Base-by-base conservation (phyloP, 2,329 filamentous ascomycete genomes). In the Knufia petricola region DNA sequence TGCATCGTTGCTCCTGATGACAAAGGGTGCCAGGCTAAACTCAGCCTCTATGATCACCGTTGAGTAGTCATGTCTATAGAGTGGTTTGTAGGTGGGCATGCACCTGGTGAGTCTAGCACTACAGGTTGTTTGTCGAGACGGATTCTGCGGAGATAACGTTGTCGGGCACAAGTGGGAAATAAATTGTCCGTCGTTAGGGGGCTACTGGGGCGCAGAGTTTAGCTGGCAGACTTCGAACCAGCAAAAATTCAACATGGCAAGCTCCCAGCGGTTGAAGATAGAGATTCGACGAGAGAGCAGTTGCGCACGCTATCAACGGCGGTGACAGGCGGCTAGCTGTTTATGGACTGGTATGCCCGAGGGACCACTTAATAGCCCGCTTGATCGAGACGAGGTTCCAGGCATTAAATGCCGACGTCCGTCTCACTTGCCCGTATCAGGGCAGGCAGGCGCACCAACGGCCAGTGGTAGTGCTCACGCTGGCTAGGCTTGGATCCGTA, bases 331-430 rank as follows among this genome's bases (percentile, higher is more conserved):
- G 20, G 20, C 26, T 46, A 39, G 21, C 44, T 28, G 2, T 21
- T 38, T 38, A 20, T 8, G 23, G 44, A n/a, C 23, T 47, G 34
- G 44, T 23, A 39, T 28, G 44, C 32, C 44, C 23, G 44, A 38
- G 19, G 34, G 28, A 28, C 44, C 44, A 39, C 32, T 38, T 19
- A n/a, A n/a, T n/a, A 19, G 23, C 12, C 19, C 10, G 20, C 23
- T 17, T 15, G 39, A 30, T 47, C 17, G n/a, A 21, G 41, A 31
- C 41, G 28, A 44, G 28, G 17, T 28, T 37, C 32, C 23, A 24
- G 34, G 19, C 38, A 38, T 21, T 32, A 38, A 24, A 47, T 17
- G 19, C 44, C 44, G 44, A 47, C 44, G 13, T 47, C 44, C 44
- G 44, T 47, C 20, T 31, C 34, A 17, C 15, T 26, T 6, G 32